Conservation (phyloP, 2,329 filamentous ascomycete genomes). For the Chrysosporium queenslandicum region DNA sequence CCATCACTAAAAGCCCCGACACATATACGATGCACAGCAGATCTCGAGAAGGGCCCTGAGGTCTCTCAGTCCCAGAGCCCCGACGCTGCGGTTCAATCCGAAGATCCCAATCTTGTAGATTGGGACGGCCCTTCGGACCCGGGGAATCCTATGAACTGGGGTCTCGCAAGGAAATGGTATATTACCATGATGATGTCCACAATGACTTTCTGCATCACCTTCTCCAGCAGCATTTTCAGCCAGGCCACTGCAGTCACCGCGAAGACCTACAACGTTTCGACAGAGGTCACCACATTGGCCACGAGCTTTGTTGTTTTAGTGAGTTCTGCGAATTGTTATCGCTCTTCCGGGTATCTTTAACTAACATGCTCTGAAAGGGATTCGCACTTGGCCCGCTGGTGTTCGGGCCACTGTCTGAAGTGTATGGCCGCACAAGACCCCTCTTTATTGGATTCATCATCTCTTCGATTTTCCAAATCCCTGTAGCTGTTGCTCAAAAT, state of each 20-base stretch:
- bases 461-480: constrained; percentile 47
- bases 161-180: constrained; percentile 37
- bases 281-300: constrained; percentile 42
- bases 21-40: not conserved
- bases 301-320: constrained; percentile 42
- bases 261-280: constrained; percentile 37
- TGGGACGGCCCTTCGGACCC: constrained; percentile 70
- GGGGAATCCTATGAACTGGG: constrained; percentile 61
- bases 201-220: constrained; percentile 42
- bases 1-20: not conserved
- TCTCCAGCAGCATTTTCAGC: constrained; percentile 40
- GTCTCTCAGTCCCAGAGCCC: not conserved
- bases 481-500: constrained; percentile 46
- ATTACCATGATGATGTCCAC: constrained; percentile 35
- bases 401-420: constrained; percentile 39
- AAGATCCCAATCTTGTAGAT: constrained; percentile 45
- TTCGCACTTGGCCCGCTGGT: constrained; percentile 34
- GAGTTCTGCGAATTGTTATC: not conserved
- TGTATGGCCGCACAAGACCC: constrained; percentile 43
- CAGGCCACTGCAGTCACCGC: constrained; percentile 35
- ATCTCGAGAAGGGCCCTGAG: constrained; percentile 1
- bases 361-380: constrained; percentile 19
- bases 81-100: not conserved
- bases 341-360: not conserved
- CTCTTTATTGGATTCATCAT: constrained; percentile 41